Conservation (phyloP, 306 rosid genomes). For the Trifolium dubium region DNA sequence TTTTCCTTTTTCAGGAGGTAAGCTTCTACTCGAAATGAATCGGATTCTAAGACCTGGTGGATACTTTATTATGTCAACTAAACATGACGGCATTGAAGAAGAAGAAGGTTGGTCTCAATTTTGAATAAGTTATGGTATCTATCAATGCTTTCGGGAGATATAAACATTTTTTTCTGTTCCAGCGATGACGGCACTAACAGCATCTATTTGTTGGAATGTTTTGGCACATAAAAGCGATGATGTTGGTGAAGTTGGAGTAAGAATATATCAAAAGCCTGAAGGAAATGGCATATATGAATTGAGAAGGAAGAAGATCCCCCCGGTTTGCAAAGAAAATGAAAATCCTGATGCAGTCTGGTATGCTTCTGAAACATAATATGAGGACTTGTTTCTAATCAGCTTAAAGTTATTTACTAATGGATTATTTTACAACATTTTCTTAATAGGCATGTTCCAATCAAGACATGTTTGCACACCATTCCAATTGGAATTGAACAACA, state of each 20-base stretch:
- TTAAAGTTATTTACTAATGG: conserved; percentile 16
- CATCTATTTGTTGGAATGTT: conserved; percentile 94
- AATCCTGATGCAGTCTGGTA: conserved; percentile 97
- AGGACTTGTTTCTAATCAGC: conserved; percentile 20
- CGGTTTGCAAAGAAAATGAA: conserved; percentile 86
- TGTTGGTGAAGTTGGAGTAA: conserved; percentile 80
- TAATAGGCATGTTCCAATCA: conserved; percentile 73
- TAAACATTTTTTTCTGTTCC: conserved; percentile 45
- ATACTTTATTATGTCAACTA: conserved; percentile 84
- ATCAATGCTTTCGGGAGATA: not conserved
- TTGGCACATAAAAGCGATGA: conserved; percentile 94
- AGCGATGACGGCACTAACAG: conserved; percentile 73
- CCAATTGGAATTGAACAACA: conserved; percentile 87
- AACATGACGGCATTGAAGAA: conserved; percentile 77
- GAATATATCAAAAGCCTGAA: conserved; percentile 91
- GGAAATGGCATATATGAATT: conserved; percentile 75
- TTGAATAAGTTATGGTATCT: not conserved
- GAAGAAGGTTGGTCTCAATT: conserved; percentile 75
- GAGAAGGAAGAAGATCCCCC: conserved; percentile 88
- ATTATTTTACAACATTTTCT: conserved; percentile 31
- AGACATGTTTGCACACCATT: conserved; percentile 78
- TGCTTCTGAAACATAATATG: conserved; percentile 38
- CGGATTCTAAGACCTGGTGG: conserved; percentile 87
- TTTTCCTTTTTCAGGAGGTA: conserved; percentile 66
- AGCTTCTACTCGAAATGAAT: conserved; percentile 90